Evolutionary conservation across 2,329 filamentous ascomycete species (phyloP), one percentile per base, ranked within the genome.

Genomic region (Chaetomium strumarium): DNA sequence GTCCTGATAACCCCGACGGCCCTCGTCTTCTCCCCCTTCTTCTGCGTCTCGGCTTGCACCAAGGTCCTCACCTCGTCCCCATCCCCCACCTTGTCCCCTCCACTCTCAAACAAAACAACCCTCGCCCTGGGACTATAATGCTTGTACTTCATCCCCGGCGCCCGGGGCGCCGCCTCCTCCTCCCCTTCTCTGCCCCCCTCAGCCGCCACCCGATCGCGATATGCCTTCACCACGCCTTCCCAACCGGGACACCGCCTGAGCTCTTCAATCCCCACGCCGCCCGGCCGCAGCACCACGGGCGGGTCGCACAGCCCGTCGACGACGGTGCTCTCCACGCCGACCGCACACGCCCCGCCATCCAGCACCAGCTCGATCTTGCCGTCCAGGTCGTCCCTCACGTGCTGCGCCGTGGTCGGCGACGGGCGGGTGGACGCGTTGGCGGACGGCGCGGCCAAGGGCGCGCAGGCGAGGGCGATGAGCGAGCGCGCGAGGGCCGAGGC

Each of bases 111-210:
- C 1, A 97, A 75, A 13, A 95, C 74, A 2, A 99, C 91, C 42
- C 78, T 83, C 1, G 93, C 95, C 67, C 85, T 88, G 1, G 93
- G 93, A 40, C 91, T 95, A 65, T 99, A 99, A 67, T 99, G 93
- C 66, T 93, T 89, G 68, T 99, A 99, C 71, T 99, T 99, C 93
- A 99, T 99, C 1, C 93, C 93, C 0, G 93, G 93, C 1, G 93
- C 93, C 52, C 89, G 78, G 0, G 93, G 93, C 10, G 79, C 77
- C n/a, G 57, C 46, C 8, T 45, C 73, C 46, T 80, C 85, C 17
- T 80, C 76, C 62, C 89, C 81, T n/a, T n/a, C n/a, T n/a, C n/a
- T n/a, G n/a, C n/a, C n/a, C n/a, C n/a, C n/a, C n/a, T n/a, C n/a
- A n/a, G n/a, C n/a, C n/a, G n/a, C n/a, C 82, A 81, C 52, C 79